Base-by-base conservation (phyloP, 164 flowering plant species). In the Chloranthus sessilifolius region DNA sequence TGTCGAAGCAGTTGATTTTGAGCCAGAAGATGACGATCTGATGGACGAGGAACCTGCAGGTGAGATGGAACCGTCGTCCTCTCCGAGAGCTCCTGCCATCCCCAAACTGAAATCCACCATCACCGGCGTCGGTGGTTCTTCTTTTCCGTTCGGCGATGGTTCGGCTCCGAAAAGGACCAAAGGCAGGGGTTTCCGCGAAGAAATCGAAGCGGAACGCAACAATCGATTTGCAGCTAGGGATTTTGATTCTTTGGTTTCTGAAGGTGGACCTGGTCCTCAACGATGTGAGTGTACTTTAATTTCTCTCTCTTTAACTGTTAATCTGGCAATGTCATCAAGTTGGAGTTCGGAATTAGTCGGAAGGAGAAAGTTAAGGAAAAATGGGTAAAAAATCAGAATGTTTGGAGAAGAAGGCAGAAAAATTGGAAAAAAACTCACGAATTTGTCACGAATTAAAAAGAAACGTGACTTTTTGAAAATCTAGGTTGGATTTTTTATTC, bases 11-110 rank as follows among this genome's bases (percentile, higher is more conserved):
- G 74, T 90, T 4, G 95, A 88, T 55, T 91, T 85, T 72, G 95
- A 89, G 76, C 85, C 83, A 8, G 92, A 90, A 69, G 95, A 90
- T 0, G 97, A 87, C 36, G 95, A 90, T 56, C 67, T 86, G 31
- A 86, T 86, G 95, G 97, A 86, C 77, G 97, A 89, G 63, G 97
- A 86, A 16, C n/a, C n/a, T n/a, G n/a, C n/a, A n/a, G 88, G 74
- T 8, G 83, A 44, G 8, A 66, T 52, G n/a, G 95, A 69, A 3
- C 77, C 55, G 17, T 85, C 80, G 16, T 72, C 79, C 2, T 70
- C 74, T 4, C 69, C 78, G 3, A 30, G 72, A 15, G 76, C 81
- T 40, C 72, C 74, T 0, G n/a, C n/a, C n/a, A 66, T 45, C 7
- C 95, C 89, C 22, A 80, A 71, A 68, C 78, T 90, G 50, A 76